Percentiles rank a stretch among this genome's conserved stretches.
These are phyloP conservation scores for Pyricularia sp. DNA, from an alignment of 2,329 filamentous ascomycete genomes.

Conservation along the genomic window DNA sequence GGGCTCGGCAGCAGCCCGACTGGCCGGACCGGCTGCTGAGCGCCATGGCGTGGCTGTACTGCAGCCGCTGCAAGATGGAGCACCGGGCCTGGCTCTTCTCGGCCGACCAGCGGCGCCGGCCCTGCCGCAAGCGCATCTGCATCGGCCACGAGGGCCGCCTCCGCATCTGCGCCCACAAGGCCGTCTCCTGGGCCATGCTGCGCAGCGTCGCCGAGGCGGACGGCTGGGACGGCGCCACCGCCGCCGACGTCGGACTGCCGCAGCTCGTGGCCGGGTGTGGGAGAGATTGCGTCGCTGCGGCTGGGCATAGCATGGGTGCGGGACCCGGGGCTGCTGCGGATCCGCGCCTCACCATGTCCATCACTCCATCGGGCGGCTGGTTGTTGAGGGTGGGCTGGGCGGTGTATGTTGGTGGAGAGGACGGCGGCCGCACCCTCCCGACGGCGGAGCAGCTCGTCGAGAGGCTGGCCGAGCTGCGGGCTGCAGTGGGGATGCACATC, in stretches of 20 bases:
- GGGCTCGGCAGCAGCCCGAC: background rate
- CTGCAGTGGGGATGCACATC: background rate
- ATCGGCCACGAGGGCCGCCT: background rate
- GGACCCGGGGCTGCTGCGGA: background rate
- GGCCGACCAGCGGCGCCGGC: background rate
- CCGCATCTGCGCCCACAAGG: background rate
- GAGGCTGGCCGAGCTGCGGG: background rate
- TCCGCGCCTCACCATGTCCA: background rate
- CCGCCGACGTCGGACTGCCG: background rate
- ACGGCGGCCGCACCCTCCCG: background rate
- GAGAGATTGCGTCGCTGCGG: background rate
- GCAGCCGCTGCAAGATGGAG: slow-evolving; percentile 1
- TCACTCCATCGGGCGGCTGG: background rate
- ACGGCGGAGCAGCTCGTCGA: background rate
- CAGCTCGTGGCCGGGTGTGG: background rate
- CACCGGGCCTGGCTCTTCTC: background rate
- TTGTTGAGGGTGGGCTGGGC: background rate
- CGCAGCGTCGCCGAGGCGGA: background rate
- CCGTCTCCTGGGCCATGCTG: background rate
- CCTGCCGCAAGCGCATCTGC: background rate
- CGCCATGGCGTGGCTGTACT: background rate
- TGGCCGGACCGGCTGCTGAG: background rate
- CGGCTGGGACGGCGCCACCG: background rate
- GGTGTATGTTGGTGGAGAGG: background rate
- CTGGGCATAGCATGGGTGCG: background rate